Evolutionary conservation across 306 rosid genomes (phyloP), one percentile per base, ranked within the genome.

Genomic region (Cicer bijugum): DNA sequence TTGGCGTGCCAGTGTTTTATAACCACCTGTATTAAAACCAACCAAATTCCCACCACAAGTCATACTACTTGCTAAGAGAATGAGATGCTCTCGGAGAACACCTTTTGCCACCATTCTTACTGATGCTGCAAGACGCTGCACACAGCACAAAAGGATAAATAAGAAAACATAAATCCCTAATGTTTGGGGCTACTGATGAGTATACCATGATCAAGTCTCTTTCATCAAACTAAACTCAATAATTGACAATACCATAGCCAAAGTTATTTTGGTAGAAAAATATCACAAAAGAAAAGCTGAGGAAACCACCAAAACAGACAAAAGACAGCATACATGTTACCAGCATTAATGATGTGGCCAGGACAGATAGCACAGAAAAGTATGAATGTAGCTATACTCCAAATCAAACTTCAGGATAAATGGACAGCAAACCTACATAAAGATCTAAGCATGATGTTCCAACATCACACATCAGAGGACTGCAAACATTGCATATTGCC

Each of bases 71-170:
- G 92, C 98, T 67, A 94, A 76, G 39, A 94, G 87, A 85, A 91
- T 79, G 39, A 94, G 96, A 86, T 94, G 98, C 85, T 91, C 98
- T 76, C 88, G 84, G 40, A 91, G 98, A 74, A 94, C 95, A 81
- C 97, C 98, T 88, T 94, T 91, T 2, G 96, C 90, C 77, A 91
- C 97, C 94, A 79, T 89, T 78, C 87, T 81, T 40, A 94, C 98
- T 1, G 98, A 89, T 45, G 84, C 75, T 12, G 89, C 82, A 8
- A 91, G 89, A 74, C 98, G 98, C 98, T 94, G 89, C 82, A 65
- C 64, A 20, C 7, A 83, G 67, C 79, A 68, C 53, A 73, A 71
- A 63, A 60, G 35, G 47, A 59, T 63, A 28, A 71, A 70, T 48
- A 60, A 23, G 15, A 66, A 19, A 58, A 43, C 38, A 11, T 9